Percentiles rank a stretch among this genome's conserved stretches.
phyloP scores from a whole-genome alignment of 805 yeast species.

The Vanderwaltozyma yarrowii region DNA sequence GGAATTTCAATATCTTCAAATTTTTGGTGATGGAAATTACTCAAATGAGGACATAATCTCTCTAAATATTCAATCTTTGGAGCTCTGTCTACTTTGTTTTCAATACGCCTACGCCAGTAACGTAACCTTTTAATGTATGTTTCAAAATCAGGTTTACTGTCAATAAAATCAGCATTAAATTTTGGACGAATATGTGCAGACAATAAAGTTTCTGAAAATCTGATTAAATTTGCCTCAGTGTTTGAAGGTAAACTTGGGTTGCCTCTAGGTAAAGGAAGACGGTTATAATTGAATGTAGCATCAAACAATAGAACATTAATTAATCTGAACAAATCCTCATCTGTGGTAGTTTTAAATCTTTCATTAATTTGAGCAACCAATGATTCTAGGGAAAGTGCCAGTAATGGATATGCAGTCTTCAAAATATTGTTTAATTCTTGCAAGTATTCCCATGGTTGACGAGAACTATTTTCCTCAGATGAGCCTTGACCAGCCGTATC shows the following conservation, averaged over 20 bases:
- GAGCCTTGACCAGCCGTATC: slow-evolving; percentile 8
- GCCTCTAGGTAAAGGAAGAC: slow-evolving; percentile 77
- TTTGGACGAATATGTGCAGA: slow-evolving; percentile 84
- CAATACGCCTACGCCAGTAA: slow-evolving; percentile 87
- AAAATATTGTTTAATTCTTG: slow-evolving; percentile 88
- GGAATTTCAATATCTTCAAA: slow-evolving; percentile 97
- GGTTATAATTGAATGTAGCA: slow-evolving; percentile 81
- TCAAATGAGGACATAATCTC: slow-evolving; percentile 84
- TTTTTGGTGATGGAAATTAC: slow-evolving; percentile 96
- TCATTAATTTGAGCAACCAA: slow-evolving; percentile 92
- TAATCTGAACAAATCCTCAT: slow-evolving; percentile 90
- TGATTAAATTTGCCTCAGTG: slow-evolving; percentile 76
- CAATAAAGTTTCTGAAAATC: slow-evolving; percentile 87
- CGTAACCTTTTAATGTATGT: slow-evolving; percentile 74
- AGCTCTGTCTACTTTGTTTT: slow-evolving; percentile 81
- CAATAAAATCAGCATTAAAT: slow-evolving; percentile 84
- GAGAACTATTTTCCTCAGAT: slow-evolving; percentile 22
- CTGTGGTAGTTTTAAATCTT: slow-evolving; percentile 85
- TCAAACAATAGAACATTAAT: slow-evolving; percentile 89
- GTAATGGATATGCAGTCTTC: slow-evolving; percentile 90
- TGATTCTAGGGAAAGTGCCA: slow-evolving; percentile 88
- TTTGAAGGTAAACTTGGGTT: slow-evolving; percentile 84
- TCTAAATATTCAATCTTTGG: slow-evolving; percentile 74
- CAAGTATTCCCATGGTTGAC: slow-evolving; percentile 89
- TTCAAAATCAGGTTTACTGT: slow-evolving; percentile 79